Evolutionary conservation across 768 basidiomycete genomes (phyloP), one percentile per base, ranked within the genome.

Genomic region (Phanerochaete carnosa): DNA sequence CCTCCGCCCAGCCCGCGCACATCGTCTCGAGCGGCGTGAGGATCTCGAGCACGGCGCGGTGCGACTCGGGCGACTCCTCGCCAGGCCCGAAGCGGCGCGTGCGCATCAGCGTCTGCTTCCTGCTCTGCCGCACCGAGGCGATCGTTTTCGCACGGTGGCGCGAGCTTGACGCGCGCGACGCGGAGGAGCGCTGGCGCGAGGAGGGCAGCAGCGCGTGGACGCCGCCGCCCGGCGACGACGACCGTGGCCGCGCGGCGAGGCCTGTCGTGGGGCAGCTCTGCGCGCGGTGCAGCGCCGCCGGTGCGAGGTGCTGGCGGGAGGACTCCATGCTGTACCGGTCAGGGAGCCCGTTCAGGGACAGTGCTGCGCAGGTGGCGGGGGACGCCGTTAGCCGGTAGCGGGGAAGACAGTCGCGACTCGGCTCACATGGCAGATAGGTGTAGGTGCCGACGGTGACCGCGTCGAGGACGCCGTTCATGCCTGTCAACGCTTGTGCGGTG

Each of bases 361-460:
- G 15, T 22, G 43, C 63, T 61, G 39, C 30, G n/a, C 32, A 59
- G 13, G 30, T 43, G 25, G 37, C 51, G 28, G 33, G 16, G 13
- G 23, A 28, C 7, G 6, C 30, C 11, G 15, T 22, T n/a, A 19
- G 49, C n/a, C 16, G 19, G 16, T 16, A 7, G 22, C n/a, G 23
- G 23, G 22, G n/a, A 16, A 29, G 32, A 15, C 12, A 16, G 1
- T 25, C 23, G 11, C 39, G 13, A 68, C 72, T 22, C n/a, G 22
- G 78, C 86, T 80, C 57, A 59, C 75, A 69, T 25, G 80, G 73
- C 76, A 78, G 83, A 66, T 88, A 92, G 33, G 81, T 80, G 72
- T 90, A 92, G 62, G 85, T 80, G 58, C 90, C 92, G 72, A 90
- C 89, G 15, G 82, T 81, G 58, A 87, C 79, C 0, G 84, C 80